Percentiles rank a stretch among this genome's conserved stretches.
phyloP scores from a whole-genome alignment of 169 alveolate species.

The Perkinsus chesapeaki region DNA sequence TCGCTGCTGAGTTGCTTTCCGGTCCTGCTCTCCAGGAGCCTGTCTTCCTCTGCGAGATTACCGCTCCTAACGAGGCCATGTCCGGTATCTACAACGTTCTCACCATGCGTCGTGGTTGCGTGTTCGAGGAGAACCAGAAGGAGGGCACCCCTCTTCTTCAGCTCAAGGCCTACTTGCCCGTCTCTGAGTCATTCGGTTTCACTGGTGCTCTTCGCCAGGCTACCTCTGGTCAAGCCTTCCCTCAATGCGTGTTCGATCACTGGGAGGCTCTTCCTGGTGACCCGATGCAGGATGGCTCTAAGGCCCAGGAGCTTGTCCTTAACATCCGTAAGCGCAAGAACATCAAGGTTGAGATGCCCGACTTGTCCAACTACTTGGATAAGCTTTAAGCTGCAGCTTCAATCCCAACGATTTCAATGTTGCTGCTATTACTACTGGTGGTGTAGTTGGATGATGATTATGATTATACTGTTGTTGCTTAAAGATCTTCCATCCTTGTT shows the following conservation, averaged over 20 bases:
- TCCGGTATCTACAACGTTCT: slow-evolving; percentile 88
- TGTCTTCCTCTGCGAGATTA: slow-evolving; percentile 92
- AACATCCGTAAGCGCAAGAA: slow-evolving; percentile 95
- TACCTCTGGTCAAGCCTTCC: slow-evolving; percentile 99
- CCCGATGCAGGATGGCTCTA: slow-evolving; percentile 94
- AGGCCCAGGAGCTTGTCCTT: slow-evolving; percentile 83
- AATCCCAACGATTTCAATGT: neutral
- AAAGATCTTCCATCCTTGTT: neutral
- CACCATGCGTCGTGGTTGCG: slow-evolving; percentile 96
- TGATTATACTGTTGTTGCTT: too few species aligned
- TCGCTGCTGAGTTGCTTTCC: slow-evolving; percentile 94
- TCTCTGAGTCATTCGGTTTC: slow-evolving; percentile 99
- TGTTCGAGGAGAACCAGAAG: slow-evolving; percentile 92
- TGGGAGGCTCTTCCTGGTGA: slow-evolving; percentile 94
- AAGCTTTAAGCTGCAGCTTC: slow-evolving; percentile 78
- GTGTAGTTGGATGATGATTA: neutral
- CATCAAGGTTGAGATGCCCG: slow-evolving; percentile 91
- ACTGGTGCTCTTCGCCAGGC: slow-evolving; percentile 95
- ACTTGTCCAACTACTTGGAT: slow-evolving; percentile 90
- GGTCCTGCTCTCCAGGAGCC: slow-evolving; percentile 97
- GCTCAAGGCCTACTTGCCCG: slow-evolving; percentile 97
- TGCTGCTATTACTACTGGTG: neutral
- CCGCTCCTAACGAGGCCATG: slow-evolving; percentile 86
- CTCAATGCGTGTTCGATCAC: slow-evolving; percentile 98
- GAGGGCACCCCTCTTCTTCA: slow-evolving; percentile 95